phyloP scores from a whole-genome alignment of 129 eudicot genomes.

The Logfia minima region DNA sequence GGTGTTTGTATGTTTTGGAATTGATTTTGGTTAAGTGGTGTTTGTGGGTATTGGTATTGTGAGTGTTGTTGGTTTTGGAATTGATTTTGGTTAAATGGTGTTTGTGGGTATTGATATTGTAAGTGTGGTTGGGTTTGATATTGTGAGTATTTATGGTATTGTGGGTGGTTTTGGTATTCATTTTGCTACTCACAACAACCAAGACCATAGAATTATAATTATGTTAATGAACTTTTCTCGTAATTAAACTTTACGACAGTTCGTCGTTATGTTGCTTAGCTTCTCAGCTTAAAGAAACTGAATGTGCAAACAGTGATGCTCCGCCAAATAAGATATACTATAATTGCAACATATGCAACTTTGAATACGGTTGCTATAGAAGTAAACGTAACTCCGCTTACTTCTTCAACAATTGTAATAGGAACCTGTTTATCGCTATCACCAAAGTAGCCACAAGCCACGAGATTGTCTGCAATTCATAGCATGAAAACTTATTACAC shows the following conservation, averaged over 20 bases:
- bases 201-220: not conserved
- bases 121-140: too few species aligned
- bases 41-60: too few species aligned
- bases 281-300: slow-evolving; percentile 37
- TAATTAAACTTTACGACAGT: not conserved
- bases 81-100: too few species aligned
- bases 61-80: too few species aligned
- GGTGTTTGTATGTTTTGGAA: too few species aligned
- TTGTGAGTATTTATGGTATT: too few species aligned
- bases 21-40: too few species aligned
- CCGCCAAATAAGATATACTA: slow-evolving; percentile 61
- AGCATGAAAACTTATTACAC: not conserved
- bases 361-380: slow-evolving; percentile 42
- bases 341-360: slow-evolving; percentile 57
- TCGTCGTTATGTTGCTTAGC: slow-evolving; percentile 13
- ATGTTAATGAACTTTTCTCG: slow-evolving; percentile 9
- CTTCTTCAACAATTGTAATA: slow-evolving; percentile 68
- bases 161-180: too few species aligned
- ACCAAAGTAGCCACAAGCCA: slow-evolving; percentile 90
- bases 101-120: too few species aligned
- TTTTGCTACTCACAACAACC: not conserved
- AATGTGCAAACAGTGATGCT: slow-evolving; percentile 37
- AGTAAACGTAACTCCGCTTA: slow-evolving; percentile 50
- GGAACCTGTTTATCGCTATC: slow-evolving; percentile 81
- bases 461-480: slow-evolving; percentile 51